A percentile compares a stretch with the other conserved stretches of the same genome.
These are phyloP conservation scores for Ogataea kodamae DNA, from an alignment of 805 yeast species.

Conservation along the genomic window DNA sequence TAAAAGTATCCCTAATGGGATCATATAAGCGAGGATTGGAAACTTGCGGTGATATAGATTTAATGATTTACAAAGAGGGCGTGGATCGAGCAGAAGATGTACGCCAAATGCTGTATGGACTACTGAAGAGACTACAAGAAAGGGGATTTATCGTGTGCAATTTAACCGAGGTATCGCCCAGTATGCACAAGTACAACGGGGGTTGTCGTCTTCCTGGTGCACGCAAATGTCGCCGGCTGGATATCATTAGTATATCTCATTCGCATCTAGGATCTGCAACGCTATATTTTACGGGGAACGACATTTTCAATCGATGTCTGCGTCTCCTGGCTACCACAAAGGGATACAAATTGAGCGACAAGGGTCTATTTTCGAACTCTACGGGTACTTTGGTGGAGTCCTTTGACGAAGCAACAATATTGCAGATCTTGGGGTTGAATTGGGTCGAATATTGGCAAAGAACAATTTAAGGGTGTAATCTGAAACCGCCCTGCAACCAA, in stretches of 20 bases:
- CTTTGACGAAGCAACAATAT: slow-evolving; percentile 42
- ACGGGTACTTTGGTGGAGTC: slow-evolving; percentile 36
- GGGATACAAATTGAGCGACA: slow-evolving; percentile 38
- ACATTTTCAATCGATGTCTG: slow-evolving; percentile 45
- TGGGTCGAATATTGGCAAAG: slow-evolving; percentile 25
- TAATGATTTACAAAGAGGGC: slow-evolving; percentile 39
- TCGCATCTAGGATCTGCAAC: slow-evolving; percentile 43
- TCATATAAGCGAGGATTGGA: slow-evolving; percentile 48
- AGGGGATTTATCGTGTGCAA: slow-evolving; percentile 24
- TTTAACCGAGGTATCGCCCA: slow-evolving; percentile 16
- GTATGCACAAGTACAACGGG: slow-evolving; percentile 33
- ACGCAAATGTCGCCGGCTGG: slow-evolving; percentile 48
- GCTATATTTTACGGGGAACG: slow-evolving; percentile 55
- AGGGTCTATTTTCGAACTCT: slow-evolving; percentile 38
- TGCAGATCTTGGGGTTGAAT: slow-evolving; percentile 40
- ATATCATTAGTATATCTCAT: slow-evolving; percentile 47
- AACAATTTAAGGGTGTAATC: slow-evolving; percentile 17
- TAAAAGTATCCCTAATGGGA: slow-evolving; percentile 43
- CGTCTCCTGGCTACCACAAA: slow-evolving; percentile 41
- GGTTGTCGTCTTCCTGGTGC: slow-evolving; percentile 33
- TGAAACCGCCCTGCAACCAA: slow-evolving; percentile 11
- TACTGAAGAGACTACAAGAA: slow-evolving; percentile 14
- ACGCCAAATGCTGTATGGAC: slow-evolving; percentile 12
- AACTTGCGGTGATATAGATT: slow-evolving; percentile 52
- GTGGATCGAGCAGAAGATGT: slow-evolving; percentile 25